Evolutionary conservation across 2,329 filamentous ascomycete species (phyloP), one percentile per base, ranked within the genome.

Genomic region (Cordyceps cicadae): DNA sequence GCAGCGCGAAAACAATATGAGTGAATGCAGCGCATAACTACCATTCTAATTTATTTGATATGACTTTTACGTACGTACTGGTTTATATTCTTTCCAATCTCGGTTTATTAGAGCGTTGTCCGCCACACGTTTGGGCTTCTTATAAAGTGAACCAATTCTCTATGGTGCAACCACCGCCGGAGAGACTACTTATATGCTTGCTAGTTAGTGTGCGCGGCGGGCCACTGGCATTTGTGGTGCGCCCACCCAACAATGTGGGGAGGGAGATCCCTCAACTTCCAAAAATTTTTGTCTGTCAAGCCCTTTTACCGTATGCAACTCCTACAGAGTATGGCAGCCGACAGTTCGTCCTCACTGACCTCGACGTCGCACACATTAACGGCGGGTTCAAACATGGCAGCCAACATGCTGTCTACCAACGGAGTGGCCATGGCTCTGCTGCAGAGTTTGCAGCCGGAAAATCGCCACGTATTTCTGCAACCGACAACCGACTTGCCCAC

Each of bases 401-500:
- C 65, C 61, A 64, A 63, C 60, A 65, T 60, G 66, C 68, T 62
- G 70, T 71, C 64, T 43, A 17, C 34, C 34, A 37, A 34, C n/a
- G 43, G 72, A 76, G 64, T 72, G 78, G 34, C 51, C 66, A 24
- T 24, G 26, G 77, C 78, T 29, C 77, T 89, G 62, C 75, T 87
- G 63, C 78, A 85, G 62, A 79, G 77, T 64, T 78, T 90, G 54
- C 75, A 74, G 64, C 74, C 85, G 17, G 76, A 79, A 62, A 83
- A 84, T 62, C 87, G 89, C 14, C 87, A 92, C 70, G 72, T 75
- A 29, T 96, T 96, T 70, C 79, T 97, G n/a, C 86, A 88, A 64
- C 92, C 93, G 5, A 79, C 84, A 3, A 68, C 81, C 8, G 75
- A 83, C 24, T 79, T 96, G 37, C 84, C 90, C 51, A 81, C 82